Conservation (phyloP, 768 basidiomycete species). For the Russula dissimulans region DNA sequence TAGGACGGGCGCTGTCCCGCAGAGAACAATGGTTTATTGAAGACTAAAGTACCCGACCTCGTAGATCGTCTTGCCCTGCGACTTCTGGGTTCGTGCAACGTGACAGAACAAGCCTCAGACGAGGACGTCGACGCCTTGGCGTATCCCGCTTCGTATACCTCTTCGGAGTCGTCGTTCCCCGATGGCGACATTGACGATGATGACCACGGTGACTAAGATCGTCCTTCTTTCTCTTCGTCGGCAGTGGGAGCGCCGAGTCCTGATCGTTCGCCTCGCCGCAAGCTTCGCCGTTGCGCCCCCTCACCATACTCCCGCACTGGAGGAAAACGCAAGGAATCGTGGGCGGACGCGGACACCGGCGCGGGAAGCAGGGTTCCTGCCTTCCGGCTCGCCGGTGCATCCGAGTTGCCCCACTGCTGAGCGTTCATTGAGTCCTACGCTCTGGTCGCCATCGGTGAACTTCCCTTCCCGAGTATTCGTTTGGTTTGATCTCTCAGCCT, state of each 20-base stretch:
- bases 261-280: conserved; percentile 1
- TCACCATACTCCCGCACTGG: not conserved
- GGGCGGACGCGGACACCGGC: not conserved
- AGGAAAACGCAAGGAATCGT: conserved; percentile 5
- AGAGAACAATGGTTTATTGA: not conserved
- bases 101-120: not conserved
- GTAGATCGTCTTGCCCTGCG: conserved; percentile 8
- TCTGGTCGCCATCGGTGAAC: not conserved
- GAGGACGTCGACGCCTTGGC: not conserved
- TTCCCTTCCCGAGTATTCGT: too few species aligned
- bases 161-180: conserved; percentile 6
- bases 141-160: not conserved
- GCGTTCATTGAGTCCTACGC: not conserved
- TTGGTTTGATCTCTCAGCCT: too few species aligned
- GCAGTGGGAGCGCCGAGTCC: not conserved
- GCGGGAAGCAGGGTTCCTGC: not conserved
- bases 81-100: not conserved
- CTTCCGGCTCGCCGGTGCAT: not conserved
- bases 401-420: not conserved
- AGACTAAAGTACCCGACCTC: conserved; percentile 1
- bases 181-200: not conserved
- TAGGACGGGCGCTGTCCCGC: not conserved
- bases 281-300: not conserved
- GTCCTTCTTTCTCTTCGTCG: not conserved
- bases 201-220: not conserved